Evolutionary conservation across 2,329 filamentous ascomycete genomes (phyloP), one percentile per base, ranked within the genome.

Genomic region (Colletotrichum ledebouriae): DNA sequence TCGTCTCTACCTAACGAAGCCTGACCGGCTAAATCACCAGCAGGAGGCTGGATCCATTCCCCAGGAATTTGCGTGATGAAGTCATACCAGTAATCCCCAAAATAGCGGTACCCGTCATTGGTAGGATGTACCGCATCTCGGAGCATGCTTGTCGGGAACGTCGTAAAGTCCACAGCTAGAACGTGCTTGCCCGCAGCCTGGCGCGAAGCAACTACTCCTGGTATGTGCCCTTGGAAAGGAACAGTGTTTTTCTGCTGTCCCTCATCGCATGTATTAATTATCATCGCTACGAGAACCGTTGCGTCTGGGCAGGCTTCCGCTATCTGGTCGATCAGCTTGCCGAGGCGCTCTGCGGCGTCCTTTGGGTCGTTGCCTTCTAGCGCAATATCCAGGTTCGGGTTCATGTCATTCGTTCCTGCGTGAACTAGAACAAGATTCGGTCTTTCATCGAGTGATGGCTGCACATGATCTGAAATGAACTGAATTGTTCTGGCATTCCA

Each of bases 321-420:
- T 20, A 78, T 76, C 63, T 74, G 72, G 66, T 80, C 78, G 42
- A 80, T 73, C 17, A 80, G 72, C 1, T 64, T 41, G 15, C 78
- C 78, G 3, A 80, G 73, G 1, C 78, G 74, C 17, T 58, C 39
- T 4, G 75, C 74, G 2, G 73, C 76, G 4, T 47, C 71, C 1
- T 58, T 46, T 2, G 78, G 77, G 22, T 79, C 76, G 55, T 75
- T 75, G 29, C 78, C 77, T 61, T 80, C 76, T 2, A 53, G 70
- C 9, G 78, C 73, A 41, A 77, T 62, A 12, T 67, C 57, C 11
- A 60, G 39, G 20, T 75, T 71, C 2, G 69, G 66, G 12, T 78
- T 78, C 76, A 81, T 78, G 58, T 81, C 79, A 56, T 81, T 81
- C 5, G 79, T 81, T 1, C 79, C 79, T 1, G 77, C 78, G 34